Base-by-base conservation (phyloP, 495 filamentous ascomycete species). In the Amniculicola lignicola region DNA sequence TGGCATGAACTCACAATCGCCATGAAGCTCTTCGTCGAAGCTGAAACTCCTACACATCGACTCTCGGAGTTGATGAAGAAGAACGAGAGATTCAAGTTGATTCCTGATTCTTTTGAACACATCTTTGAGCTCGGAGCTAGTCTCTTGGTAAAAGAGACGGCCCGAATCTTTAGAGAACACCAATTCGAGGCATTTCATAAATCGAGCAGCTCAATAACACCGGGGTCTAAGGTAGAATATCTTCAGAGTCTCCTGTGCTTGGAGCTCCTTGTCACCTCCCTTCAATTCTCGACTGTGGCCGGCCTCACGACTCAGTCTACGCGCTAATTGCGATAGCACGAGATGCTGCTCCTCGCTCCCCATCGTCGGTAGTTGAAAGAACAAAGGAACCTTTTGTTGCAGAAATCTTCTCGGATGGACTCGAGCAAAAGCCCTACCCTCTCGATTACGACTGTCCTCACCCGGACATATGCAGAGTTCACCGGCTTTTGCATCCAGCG, bases 401-500 rank as follows among this genome's bases (percentile, higher is more conserved):
- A n/a, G n/a, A n/a, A n/a, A 50, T 5, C 35, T 28, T 14, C 25
- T 16, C 16, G 22, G 38, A n/a, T 23, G 24, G 5, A 21, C 31
- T 25, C 50, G 35, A 57, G 44, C 16, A 24, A 40, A 65, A 54
- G 43, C 16, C 5, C n/a, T 60, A 61, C 28, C 39, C 24, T n/a
- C 64, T 74, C 0, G 68, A 73, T 18, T 75, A 75, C 44, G 41
- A 56, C 12, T 46, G 49, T 12, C 62, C 65, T 2, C 66, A 67
- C 46, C 54, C 59, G 0, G 69, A 75, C 25, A 66, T 70, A 28
- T 70, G 66, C 44, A 59, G 59, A 56, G 0, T 64, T 64, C 36
- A 59, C 70, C 12, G 23, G 54, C 15, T 74, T 71, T 38, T 56
- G 35, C 18, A 69, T 71, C 36, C n/a, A 59, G 2, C 50, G 57